phyloP scores from a whole-genome alignment of 345 rosid species.

The Moringa oleifera region DNA sequence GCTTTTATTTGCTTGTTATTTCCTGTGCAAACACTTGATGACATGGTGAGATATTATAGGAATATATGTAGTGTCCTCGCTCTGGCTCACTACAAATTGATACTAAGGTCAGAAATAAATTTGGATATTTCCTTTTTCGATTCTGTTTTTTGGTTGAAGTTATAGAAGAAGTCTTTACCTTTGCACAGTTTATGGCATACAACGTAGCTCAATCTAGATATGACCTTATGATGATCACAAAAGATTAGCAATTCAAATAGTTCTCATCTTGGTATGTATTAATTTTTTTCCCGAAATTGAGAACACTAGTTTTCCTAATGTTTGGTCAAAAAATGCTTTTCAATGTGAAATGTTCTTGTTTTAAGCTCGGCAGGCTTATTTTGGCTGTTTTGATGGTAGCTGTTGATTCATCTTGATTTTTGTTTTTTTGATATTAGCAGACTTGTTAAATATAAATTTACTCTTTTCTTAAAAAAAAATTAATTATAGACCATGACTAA shows the following conservation, averaged over 20 bases:
- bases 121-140: neutral
- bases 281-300: no score
- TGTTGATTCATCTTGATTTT: neutral
- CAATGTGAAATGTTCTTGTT: neutral
- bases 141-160: neutral
- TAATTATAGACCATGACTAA: neutral
- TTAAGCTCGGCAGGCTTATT: neutral
- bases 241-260: neutral
- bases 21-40: slow-evolving; percentile 67
- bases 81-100: slow-evolving; percentile 37
- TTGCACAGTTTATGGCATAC: no score
- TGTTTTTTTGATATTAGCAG: neutral
- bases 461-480: no score
- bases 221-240: no score
- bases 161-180: neutral
- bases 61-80: slow-evolving; percentile 50
- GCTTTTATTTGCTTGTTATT: slow-evolving; percentile 1
- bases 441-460: neutral
- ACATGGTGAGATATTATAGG: slow-evolving; percentile 44
- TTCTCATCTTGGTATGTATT: neutral
- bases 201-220: neutral
- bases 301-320: no score
- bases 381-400: neutral
- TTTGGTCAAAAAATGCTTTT: neutral
- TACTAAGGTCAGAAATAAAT: slow-evolving; percentile 47